Percentiles rank a stretch among this genome's conserved stretches.
Conservation (phyloP, 192 early-diverging fungal genomes). For the Spinellus fusiger region DNA sequence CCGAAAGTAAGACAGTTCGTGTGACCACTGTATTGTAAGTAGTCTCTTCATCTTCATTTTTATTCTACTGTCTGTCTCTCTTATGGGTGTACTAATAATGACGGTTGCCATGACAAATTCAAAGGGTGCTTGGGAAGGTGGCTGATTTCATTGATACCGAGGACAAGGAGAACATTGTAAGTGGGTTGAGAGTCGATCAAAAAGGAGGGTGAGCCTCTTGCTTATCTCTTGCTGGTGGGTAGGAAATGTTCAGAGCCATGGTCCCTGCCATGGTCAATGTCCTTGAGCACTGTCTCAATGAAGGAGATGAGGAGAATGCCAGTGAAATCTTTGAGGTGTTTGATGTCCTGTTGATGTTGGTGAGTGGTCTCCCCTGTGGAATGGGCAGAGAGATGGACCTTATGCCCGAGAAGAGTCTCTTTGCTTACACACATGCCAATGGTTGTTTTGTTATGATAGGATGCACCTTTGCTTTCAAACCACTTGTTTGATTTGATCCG, state of each 20-base stretch:
- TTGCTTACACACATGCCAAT: background rate
- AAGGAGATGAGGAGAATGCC: constrained; percentile 70
- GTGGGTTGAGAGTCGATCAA: constrained; percentile 8
- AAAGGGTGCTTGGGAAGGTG: constrained; percentile 8
- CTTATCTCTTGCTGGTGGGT: too few species aligned
- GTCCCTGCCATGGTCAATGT: constrained; percentile 85
- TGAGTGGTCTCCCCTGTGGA: too few species aligned
- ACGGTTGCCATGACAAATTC: constrained; percentile 1
- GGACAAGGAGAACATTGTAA: constrained; percentile 54
- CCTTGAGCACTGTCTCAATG: constrained; percentile 69
- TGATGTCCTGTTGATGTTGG: constrained; percentile 70
- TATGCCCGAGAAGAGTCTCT: background rate
- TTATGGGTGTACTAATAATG: background rate
- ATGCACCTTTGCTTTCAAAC: constrained; percentile 72
- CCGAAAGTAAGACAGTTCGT: constrained; percentile 75
- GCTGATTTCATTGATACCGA: constrained; percentile 14
- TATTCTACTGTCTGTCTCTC: background rate
- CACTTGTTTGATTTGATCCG: constrained; percentile 77
- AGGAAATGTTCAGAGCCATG: constrained; percentile 62
- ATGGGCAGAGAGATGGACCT: too few species aligned
- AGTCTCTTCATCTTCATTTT: background rate
- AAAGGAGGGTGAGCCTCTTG: background rate
- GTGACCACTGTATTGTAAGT: constrained; percentile 69
- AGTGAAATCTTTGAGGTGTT: constrained; percentile 84
- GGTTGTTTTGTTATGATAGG: constrained; percentile 30